A percentile compares a stretch with the other conserved stretches of the same genome.
phyloP scores from a whole-genome alignment of 106 monocot genomes.

The Agapanthus africanus region DNA sequence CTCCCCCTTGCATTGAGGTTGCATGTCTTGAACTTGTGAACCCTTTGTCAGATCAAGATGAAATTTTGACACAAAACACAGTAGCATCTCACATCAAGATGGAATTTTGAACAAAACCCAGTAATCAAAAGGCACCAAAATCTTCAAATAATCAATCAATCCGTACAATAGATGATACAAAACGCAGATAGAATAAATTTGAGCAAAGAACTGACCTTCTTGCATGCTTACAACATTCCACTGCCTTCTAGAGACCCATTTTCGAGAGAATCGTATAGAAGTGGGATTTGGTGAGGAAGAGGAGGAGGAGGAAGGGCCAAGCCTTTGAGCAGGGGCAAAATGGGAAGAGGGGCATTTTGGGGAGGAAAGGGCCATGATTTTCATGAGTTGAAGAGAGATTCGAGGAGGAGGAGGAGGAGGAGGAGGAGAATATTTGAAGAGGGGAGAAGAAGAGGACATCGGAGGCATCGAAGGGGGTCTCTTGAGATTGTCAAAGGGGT shows the following conservation, averaged over 20 bases:
- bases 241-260: constrained; percentile 5
- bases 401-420: background rate
- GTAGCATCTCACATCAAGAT: background rate
- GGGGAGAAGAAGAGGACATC: background rate
- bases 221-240: background rate
- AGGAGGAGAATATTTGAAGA: background rate
- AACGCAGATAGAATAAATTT: background rate
- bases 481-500: constrained; percentile 2
- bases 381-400: background rate
- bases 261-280: background rate
- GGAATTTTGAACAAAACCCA: background rate
- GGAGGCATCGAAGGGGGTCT: background rate
- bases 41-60: background rate
- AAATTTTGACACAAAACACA: background rate
- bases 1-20: too few species aligned
- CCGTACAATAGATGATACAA: background rate
- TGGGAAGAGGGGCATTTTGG: background rate
- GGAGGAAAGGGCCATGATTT: constrained; percentile 1
- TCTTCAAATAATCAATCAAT: background rate
- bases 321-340: constrained; percentile 1
- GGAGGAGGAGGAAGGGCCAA: background rate
- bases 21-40: background rate
- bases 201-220: background rate
- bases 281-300: background rate
- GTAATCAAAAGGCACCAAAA: background rate